phyloP scores from a whole-genome alignment of 352 stramenopile genomes.

The Salisapilia sapeloensis region DNA sequence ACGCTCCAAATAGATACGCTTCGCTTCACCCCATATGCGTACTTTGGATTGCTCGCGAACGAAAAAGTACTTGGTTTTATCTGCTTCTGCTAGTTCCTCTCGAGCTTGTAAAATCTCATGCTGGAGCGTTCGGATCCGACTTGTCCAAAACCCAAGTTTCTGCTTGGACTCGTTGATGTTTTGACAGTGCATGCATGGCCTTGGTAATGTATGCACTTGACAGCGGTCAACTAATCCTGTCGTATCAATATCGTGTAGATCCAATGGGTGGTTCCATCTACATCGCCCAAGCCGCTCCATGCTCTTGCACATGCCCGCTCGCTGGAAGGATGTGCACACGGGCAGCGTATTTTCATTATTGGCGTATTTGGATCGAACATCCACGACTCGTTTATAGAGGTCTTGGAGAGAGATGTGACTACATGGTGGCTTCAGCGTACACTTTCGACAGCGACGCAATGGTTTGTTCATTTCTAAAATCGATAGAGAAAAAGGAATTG shows the following conservation, averaged over 20 bases:
- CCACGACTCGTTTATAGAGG: slow-evolving; percentile 23
- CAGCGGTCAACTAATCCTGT: slow-evolving; percentile 20
- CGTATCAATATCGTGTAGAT: slow-evolving; percentile 37
- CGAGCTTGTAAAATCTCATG: slow-evolving; percentile 11
- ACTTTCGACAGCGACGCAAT: slow-evolving; percentile 37
- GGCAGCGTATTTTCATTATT: slow-evolving; percentile 15
- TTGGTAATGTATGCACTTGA: slow-evolving; percentile 22
- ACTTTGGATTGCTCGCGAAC: slow-evolving; percentile 18
- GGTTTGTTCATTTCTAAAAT: slow-evolving; percentile 39
- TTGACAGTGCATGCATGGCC: slow-evolving; percentile 38
- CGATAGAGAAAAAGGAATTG: slow-evolving; percentile 28
- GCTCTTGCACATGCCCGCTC: slow-evolving; percentile 32
- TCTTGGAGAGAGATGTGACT: slow-evolving; percentile 25
- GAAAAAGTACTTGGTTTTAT: slow-evolving; percentile 26
- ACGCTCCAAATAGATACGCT: slow-evolving; percentile 22
- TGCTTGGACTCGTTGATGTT: slow-evolving; percentile 13
- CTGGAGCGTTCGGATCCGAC: slow-evolving; percentile 8
- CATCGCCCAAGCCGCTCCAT: slow-evolving; percentile 42
- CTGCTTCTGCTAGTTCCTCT: slow-evolving; percentile 22
- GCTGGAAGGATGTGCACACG: slow-evolving; percentile 39
- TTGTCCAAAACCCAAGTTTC: slow-evolving; percentile 6
- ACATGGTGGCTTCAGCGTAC: slow-evolving; percentile 47
- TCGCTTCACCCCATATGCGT: slow-evolving; percentile 38
- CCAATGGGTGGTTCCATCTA: no score
- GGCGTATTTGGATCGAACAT: slow-evolving; percentile 26